Base-by-base conservation (phyloP, 2,329 filamentous ascomycete genomes). In the Ophiostoma sp. region DNA sequence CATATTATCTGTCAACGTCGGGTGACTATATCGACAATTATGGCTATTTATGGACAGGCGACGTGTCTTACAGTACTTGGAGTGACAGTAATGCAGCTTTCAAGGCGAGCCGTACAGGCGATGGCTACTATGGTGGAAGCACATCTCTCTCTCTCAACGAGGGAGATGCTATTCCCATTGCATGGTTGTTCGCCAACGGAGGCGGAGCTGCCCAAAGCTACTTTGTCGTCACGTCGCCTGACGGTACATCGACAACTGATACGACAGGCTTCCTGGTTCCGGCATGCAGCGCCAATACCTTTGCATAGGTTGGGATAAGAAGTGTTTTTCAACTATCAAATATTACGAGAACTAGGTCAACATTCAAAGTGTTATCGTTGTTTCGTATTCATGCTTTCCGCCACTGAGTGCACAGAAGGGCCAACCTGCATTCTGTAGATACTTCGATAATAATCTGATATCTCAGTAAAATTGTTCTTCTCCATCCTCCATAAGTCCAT, bases 11-110 rank as follows among this genome's bases (percentile, higher is more conserved):
- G 17, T 50, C 2, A 2, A 52, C 66, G 12, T 36, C 25, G 4
- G 12, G 25, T 22, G 45, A 36, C 42, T 25, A 42, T 28, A 52
- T 69, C 33, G 66, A 69, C 66, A 69, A 69, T 28, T 69, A 45
- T 6, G 66, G 66, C 42, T 69, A 69, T 19, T 6, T 69, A 19
- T 69, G 42, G 66, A 55, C 66, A 7, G 66, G 66, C 66, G 66
- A 69, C 12, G 45, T 19, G 2, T 45, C 66, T 6, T 52, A 52
- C 45, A 7, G 22, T 12, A 19, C 42, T 11, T 69, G 66, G 66
- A 31, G 31, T 15, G 66, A 69, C 42, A 33, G 7, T 42, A 69
- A 69, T 22, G 31, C 64, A 2, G 39, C 45, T 39, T 69, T 48
- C 45, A n/a, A 69, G 45, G 64, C 64, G 5, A 48, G 39, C 39